Conservation (phyloP, 805 yeast genomes). For the Saccharomyces mikatae region DNA sequence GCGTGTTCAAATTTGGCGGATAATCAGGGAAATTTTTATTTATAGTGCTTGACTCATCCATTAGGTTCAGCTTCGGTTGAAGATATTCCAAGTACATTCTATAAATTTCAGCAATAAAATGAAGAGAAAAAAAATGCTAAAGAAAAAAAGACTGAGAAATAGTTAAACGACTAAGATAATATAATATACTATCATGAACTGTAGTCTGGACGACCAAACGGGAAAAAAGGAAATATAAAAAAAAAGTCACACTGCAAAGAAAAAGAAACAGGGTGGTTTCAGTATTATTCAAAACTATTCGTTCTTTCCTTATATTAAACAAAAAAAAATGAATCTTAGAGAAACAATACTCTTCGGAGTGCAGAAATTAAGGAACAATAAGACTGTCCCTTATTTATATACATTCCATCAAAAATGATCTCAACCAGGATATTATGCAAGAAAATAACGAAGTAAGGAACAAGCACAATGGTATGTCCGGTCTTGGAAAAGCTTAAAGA, state of each 20-base stretch:
- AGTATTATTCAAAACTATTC: background rate
- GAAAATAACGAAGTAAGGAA: background rate
- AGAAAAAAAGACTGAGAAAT: background rate
- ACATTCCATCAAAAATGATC: background rate
- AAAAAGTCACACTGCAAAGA: background rate
- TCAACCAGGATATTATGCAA: background rate
- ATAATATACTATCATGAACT: background rate
- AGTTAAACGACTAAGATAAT: background rate
- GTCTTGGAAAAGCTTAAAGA: background rate
- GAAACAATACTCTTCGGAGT: background rate
- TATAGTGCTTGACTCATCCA: background rate
- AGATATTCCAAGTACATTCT: background rate
- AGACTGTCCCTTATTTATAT: background rate
- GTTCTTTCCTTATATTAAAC: background rate
- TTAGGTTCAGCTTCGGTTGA: background rate
- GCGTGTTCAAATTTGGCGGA: background rate
- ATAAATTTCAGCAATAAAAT: background rate
- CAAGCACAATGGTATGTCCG: background rate
- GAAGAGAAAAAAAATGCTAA: background rate
- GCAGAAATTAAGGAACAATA: background rate
- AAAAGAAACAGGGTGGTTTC: background rate
- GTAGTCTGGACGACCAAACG: background rate
- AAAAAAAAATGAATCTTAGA: background rate
- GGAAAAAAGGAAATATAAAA: background rate
- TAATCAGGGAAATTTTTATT: background rate